Base-by-base conservation (phyloP, 345 rosid species). In the Eucalyptus brandiana region DNA sequence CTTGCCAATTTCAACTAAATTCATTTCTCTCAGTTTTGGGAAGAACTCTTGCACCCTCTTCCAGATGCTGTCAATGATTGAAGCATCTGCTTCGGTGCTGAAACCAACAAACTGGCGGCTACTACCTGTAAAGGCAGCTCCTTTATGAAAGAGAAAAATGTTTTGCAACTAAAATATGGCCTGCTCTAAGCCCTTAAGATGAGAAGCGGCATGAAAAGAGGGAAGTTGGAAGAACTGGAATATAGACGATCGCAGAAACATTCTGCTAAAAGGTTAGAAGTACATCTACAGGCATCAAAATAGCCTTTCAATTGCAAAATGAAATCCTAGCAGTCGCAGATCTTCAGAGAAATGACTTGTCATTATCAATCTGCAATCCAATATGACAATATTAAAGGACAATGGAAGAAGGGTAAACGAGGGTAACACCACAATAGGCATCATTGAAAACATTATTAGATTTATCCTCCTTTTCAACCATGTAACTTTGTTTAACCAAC, bases 31-130 rank as follows among this genome's bases (percentile, higher is more conserved):
- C 91, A 97, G 89, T 89, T 93, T 93, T 88, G 99, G 99, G 91
- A 96, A 95, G 94, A 95, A 97, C 16, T 94, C 96, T 87, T 93
- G 97, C 58, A 96, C 97, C 49, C 96, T 93, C 67, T 91, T 93
- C 99, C 97, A 96, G 93, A 96, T 96, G 87, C 91, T 80, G 81
- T 90, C 88, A 62, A 97, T 88, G 50, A 96, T 90, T 11, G 91
- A 91, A 89, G 96, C 95, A 88, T 96, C 96, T 51, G 94, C 94
- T 90, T 94, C 95, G 12, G 97, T 94, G 91, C 88, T 86, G 89
- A 96, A 97, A 80, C 99, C 98, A 15, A 93, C 92, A 95, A 97
- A 96, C 91, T 97, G 95, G 80, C 99, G 97, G 93, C 99, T 97
- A 91, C 99, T 97, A 40, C 99, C 99, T 97, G 91, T 80, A 53